Evolutionary conservation across 257 asterid species (phyloP).

Genomic region (Eustoma russellianum): DNA sequence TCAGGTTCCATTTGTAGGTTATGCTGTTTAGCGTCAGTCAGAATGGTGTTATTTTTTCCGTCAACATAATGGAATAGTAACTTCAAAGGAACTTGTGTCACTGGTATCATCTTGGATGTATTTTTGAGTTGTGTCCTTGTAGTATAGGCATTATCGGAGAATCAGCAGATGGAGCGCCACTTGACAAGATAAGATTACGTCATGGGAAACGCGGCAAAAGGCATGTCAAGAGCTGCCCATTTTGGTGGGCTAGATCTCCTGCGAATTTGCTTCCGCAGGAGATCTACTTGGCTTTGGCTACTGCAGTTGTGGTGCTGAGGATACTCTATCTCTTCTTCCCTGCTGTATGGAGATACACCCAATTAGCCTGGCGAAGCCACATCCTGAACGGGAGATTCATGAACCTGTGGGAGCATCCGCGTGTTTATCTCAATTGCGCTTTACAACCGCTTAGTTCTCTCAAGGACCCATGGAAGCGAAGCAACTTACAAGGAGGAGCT

Average conservation of each 20-base stretch:
- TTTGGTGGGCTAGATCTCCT: constrained; percentile 75
- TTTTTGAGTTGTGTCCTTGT: background rate
- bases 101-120: background rate
- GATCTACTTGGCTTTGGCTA: constrained; percentile 63
- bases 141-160: constrained; percentile 32
- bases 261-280: constrained; percentile 64
- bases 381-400: constrained; percentile 28
- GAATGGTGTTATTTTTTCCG: too few species aligned
- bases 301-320: constrained; percentile 52
- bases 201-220: constrained; percentile 16
- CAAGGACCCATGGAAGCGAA: constrained; percentile 60
- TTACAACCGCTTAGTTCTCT: constrained; percentile 42
- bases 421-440: constrained; percentile 38
- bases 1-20: too few species aligned
- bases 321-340: constrained; percentile 42
- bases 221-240: constrained; percentile 56
- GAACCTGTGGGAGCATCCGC: constrained; percentile 51
- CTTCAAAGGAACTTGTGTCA: background rate
- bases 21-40: too few species aligned
- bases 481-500: constrained; percentile 84
- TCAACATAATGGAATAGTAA: background rate
- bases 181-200: constrained; percentile 30
- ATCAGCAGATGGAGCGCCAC: constrained; percentile 22
- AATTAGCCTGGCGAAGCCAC: constrained; percentile 47
- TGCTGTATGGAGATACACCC: constrained; percentile 29